A percentile compares a stretch with the other conserved stretches of the same genome.
phyloP scores from a whole-genome alignment of 2,329 filamentous ascomycete species.

The Claviceps monticola region DNA sequence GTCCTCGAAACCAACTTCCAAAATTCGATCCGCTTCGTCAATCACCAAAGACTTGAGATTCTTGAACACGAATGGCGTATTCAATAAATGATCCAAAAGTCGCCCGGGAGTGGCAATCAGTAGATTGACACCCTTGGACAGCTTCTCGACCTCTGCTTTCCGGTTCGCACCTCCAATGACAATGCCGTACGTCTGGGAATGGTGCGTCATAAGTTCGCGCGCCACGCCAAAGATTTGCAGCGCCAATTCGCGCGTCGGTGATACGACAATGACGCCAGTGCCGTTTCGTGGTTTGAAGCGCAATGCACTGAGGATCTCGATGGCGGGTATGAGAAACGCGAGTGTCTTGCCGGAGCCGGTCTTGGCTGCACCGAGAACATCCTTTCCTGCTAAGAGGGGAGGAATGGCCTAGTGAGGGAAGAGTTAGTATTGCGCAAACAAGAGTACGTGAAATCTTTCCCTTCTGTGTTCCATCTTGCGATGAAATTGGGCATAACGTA shows the following conservation, averaged over 20 bases:
- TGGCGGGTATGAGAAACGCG: constrained; percentile 82
- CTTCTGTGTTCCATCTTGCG: not conserved
- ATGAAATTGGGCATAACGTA: constrained; percentile 7
- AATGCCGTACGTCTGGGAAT: constrained; percentile 90
- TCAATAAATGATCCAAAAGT: constrained; percentile 85
- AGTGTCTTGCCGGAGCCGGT: constrained; percentile 93
- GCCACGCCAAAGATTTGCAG: constrained; percentile 95
- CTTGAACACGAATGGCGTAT: constrained; percentile 84
- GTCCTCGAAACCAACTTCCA: constrained; percentile 97
- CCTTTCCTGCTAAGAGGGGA: constrained; percentile 73
- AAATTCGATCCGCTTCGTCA: constrained; percentile 90
- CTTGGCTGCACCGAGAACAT: constrained; percentile 91
- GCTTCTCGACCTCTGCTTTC: constrained; percentile 83
- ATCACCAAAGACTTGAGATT: constrained; percentile 87
- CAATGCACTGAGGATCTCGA: constrained; percentile 83
- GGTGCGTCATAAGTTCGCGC: constrained; percentile 79
- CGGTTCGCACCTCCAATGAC: constrained; percentile 91
- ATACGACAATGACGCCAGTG: constrained; percentile 83
- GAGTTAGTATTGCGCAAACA: not conserved
- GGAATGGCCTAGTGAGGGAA: constrained; percentile 48
- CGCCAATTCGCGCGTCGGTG: constrained; percentile 84
- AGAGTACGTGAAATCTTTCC: not conserved
- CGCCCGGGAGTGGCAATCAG: constrained; percentile 88
- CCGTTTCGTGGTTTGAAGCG: constrained; percentile 92
- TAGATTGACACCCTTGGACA: constrained; percentile 86